A percentile compares a stretch with the other conserved stretches of the same genome.
Conservation (phyloP, 164 flowering plant genomes). For the Malania oleifera region DNA sequence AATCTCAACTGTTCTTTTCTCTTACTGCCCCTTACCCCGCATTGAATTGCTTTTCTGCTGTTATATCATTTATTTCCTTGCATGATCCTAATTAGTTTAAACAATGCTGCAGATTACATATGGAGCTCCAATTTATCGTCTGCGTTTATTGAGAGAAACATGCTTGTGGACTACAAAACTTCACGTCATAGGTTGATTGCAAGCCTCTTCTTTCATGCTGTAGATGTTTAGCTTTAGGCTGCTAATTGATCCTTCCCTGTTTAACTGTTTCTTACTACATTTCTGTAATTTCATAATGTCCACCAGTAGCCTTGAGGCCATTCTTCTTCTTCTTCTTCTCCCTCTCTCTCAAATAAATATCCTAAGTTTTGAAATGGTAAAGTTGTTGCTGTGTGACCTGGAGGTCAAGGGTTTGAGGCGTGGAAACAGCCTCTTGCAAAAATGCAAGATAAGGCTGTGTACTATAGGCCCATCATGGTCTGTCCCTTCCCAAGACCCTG, state of each 20-base stretch:
- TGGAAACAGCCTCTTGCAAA: too few relatives aligned
- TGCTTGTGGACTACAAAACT: slow-evolving; percentile 63
- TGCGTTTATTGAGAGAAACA: slow-evolving; percentile 46
- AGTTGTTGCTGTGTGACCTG: too few relatives aligned
- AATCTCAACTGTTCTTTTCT: neutral
- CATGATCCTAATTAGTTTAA: neutral
- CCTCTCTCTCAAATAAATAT: too few relatives aligned
- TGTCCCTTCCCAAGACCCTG: too few relatives aligned
- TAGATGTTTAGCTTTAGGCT: neutral
- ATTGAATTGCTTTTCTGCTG: slow-evolving; percentile 2
- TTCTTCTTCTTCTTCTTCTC: neutral
- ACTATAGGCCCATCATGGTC: too few relatives aligned
- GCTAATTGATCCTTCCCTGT: neutral
- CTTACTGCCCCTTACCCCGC: neutral
- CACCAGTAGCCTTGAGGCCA: neutral
- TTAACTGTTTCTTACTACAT: neutral
- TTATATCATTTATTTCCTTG: neutral
- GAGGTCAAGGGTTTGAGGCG: too few relatives aligned
- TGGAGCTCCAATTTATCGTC: slow-evolving; percentile 70
- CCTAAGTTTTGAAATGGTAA: too few relatives aligned
- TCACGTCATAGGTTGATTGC: slow-evolving; percentile 71
- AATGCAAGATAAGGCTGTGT: too few relatives aligned
- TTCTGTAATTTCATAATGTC: too few relatives aligned
- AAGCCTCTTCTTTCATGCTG: too few relatives aligned
- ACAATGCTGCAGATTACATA: slow-evolving; percentile 62